These are phyloP conservation scores for Cyclotella kingstonii DNA, from an alignment of 108 stramenopile genomes.

Conservation along the genomic window DNA sequence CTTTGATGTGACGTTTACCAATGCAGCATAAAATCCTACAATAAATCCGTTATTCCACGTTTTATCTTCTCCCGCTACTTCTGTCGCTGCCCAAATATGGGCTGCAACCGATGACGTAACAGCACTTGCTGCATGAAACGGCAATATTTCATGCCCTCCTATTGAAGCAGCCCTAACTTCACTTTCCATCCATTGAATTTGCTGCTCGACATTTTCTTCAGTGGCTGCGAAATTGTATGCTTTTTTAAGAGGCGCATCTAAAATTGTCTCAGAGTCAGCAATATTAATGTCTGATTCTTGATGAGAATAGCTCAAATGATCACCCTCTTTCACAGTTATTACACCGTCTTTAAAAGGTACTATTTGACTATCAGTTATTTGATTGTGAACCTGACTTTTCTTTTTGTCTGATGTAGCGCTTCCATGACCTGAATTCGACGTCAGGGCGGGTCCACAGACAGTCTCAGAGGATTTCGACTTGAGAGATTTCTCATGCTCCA, in stretches of 20 bases:
- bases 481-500: no score
- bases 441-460: no score
- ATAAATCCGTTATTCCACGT: neutral
- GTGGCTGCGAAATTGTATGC: no score
- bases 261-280: neutral
- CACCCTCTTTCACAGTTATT: neutral
- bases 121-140: conserved; percentile 7
- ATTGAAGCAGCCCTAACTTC: conserved; percentile 22
- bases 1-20: neutral
- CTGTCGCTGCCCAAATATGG: neutral
- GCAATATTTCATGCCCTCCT: conserved; percentile 14
- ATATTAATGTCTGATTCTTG: neutral
- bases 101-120: conserved; percentile 1
- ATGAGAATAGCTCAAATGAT: neutral
- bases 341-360: neutral
- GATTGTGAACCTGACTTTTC: no score
- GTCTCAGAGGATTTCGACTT: no score
- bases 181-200: conserved; percentile 29
- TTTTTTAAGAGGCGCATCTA: neutral
- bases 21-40: neutral
- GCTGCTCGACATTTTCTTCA: neutral
- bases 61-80: conserved; percentile 1
- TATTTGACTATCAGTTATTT: no score
- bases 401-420: no score
- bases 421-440: no score